Evolutionary conservation across 164 flowering plant species (phyloP).

Genomic region (Nelumbo lutea): DNA sequence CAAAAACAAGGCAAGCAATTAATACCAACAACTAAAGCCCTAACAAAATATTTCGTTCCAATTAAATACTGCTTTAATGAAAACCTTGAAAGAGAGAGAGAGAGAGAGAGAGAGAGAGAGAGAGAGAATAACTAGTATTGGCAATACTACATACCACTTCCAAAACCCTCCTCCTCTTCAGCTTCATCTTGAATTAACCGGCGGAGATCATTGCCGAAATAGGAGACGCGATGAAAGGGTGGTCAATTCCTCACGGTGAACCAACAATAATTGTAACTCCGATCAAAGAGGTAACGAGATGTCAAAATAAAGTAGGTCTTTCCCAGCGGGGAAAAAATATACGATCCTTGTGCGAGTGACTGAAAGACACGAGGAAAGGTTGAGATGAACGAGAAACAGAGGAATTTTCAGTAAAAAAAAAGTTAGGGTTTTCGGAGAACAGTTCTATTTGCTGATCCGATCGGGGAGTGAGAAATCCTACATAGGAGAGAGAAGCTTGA

Average conservation of each 20-base stretch:
- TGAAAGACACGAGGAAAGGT: neutral
- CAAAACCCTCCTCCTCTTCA: slow-evolving; percentile 46
- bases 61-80: neutral
- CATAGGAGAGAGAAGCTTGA: neutral
- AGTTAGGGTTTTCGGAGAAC: slow-evolving; percentile 1
- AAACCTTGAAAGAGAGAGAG: neutral
- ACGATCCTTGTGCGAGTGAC: neutral
- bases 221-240: neutral
- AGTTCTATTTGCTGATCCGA: slow-evolving; percentile 7
- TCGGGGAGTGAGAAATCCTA: slow-evolving; percentile 1
- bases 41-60: neutral
- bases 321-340: neutral
- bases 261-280: slow-evolving; percentile 9
- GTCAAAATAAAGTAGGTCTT: neutral
- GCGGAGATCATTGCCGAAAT: slow-evolving; percentile 31
- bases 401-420: neutral
- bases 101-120: neutral
- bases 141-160: slow-evolving; percentile 49
- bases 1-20: neutral
- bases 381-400: neutral
- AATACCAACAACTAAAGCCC: neutral
- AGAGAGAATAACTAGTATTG: neutral
- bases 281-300: neutral
- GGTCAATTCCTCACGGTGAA: slow-evolving; percentile 26
- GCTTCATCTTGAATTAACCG: slow-evolving; percentile 45